Base-by-base conservation (phyloP, 1,139 yeast genomes). In the Pichia sp. region DNA sequence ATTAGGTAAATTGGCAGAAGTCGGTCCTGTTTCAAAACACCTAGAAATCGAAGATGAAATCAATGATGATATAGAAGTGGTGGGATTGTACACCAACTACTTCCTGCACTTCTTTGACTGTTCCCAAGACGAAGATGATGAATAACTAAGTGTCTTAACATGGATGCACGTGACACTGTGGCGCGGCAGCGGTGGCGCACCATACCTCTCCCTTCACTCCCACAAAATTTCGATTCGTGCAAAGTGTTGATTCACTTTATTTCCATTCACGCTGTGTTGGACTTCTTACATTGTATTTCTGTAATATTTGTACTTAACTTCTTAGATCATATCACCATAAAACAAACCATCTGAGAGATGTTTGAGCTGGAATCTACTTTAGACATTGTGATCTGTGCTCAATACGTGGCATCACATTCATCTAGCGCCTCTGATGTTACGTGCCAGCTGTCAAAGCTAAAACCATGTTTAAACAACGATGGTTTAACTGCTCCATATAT, bases 61-160 rank as follows among this genome's bases (percentile, higher is more conserved):
- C 2, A 43, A 43, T 27, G 34, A 42, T 28, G 40, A 38, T 21
- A 39, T 11, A 10, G 35, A 30, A 11, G 42, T 45, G 14, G 32
- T 33, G 10, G 59, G 60, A 0, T 46, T 57, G n/a, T 57, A 46
- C 34, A 56, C 58, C 3, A 56, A 54, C 27, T 57, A 57, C 32
- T 57, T 49, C 44, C 11, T 28, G 31, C 31, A 28, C 14, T 28
- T 28, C 31, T 28, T 10, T 11, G 14, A 28, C 2, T 28, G 31
- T 11, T 28, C 31, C 4, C 31, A 28, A 28, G 31, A 28, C 9
- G 31, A 28, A 4, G 31, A 10, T 8, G n/a, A 28, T 10, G 14
- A 28, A 24, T 2, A 24, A 24, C 28, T 3, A 21, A 33, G 19
- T n/a, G n/a, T n/a, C n/a, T n/a, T n/a, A n/a, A n/a, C n/a, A n/a